Evolutionary conservation across 75 land plant genomes (phyloP), one percentile per base, ranked within the genome.

Genomic region (Pinus taeda): DNA sequence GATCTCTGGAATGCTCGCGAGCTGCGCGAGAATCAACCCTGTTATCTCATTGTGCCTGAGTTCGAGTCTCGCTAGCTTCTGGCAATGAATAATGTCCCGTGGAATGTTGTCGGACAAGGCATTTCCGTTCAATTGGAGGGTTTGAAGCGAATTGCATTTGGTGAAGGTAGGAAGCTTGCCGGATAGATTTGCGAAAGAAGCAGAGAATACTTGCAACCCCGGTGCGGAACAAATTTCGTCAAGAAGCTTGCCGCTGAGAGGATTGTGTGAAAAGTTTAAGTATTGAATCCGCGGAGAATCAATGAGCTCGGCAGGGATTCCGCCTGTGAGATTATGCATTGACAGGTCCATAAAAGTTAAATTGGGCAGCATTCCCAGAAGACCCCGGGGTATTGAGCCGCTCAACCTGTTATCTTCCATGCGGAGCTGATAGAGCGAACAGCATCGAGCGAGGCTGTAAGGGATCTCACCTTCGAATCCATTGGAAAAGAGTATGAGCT

Each of bases 401-500:
- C 79, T 78, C 30, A 94, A 80, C 22, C 63, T 77, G 73, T 94
- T 92, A 56, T 83, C 82, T 33, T 80, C 88, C 20, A 89, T 37
- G 24, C 93, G 79, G 33, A 89, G 72, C 9, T 91, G 88, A 57
- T 84, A 82, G 59, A 92, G 89, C 24, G 89, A 87, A 22, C 74
- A 80, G 60, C 93, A 92, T 60, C 81, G 79, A 9, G 88, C 77
- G 18, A 92, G 78, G 57, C 82, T 78, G 8, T 85, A 74, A 60
- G 86, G 83, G 24, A 92, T 78, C 77, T 76, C 81, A 18, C 83
- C 86, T 1, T 85, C 66, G 59, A 92, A 83, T 20, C 81, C 42
- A 59, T 92, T 92, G 13, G 91, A 89, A 85, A 92, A 92, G 60
- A 92, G 60, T 17, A 89, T 83, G 77, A 92, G 82, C 77, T 84